Conservation (phyloP, 768 basidiomycete genomes). For the Tephrocybe sp. region DNA sequence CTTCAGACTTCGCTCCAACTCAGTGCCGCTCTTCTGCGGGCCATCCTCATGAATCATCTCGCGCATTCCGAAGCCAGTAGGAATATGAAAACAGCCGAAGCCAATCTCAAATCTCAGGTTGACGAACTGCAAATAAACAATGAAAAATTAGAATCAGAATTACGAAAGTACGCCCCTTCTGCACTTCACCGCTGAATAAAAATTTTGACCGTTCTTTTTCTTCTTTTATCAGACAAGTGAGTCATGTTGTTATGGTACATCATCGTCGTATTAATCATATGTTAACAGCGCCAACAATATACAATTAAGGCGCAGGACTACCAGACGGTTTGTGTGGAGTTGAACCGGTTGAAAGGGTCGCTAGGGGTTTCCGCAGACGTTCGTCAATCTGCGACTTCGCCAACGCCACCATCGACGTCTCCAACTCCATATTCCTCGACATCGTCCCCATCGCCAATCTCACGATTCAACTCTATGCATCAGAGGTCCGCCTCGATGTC, state of each 20-base stretch:
- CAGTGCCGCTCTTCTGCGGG: conserved; percentile 76
- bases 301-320: conserved; percentile 72
- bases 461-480: conserved; percentile 55
- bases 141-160: conserved; percentile 65
- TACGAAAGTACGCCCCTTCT: conserved; percentile 59
- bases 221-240: conserved; percentile 56
- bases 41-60: conserved; percentile 80
- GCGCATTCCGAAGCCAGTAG: conserved; percentile 79
- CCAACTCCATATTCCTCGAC: conserved; percentile 32
- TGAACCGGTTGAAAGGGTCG: conserved; percentile 55
- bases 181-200: conserved; percentile 15
- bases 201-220: conserved; percentile 17
- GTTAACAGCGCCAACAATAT: conserved; percentile 55
- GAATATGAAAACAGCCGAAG: conserved; percentile 62
- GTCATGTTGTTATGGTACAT: conserved; percentile 27
- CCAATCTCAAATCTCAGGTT: conserved; percentile 60
- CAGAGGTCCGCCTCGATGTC: conserved; percentile 59
- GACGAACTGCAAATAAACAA: conserved; percentile 62
- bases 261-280: conserved; percentile 11
- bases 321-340: conserved; percentile 65
- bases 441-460: conserved; percentile 38
- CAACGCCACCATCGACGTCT: conserved; percentile 38
- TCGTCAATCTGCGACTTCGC: conserved; percentile 32
- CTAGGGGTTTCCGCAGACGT: conserved; percentile 32
- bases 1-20: conserved; percentile 58